phyloP scores from a whole-genome alignment of 2,329 filamentous ascomycete species.

The Exophiala mesophila region DNA sequence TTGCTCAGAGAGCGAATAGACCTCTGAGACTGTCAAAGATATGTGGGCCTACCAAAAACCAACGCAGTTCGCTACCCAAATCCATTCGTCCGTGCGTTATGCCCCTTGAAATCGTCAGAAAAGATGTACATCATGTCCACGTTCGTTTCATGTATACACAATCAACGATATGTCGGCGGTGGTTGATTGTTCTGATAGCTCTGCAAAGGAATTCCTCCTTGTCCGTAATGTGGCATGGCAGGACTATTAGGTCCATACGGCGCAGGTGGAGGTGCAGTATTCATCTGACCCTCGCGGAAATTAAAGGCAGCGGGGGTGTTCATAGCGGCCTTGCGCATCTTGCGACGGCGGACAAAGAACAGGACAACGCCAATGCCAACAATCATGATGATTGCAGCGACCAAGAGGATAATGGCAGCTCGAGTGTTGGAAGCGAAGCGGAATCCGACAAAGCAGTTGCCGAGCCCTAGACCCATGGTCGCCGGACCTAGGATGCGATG shows the following conservation, averaged over 20 bases:
- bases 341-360: slow-evolving; percentile 31
- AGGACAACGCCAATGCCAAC: slow-evolving; percentile 35
- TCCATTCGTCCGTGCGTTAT: too few relatives aligned
- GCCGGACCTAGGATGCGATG: slow-evolving; percentile 57
- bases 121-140: too few relatives aligned
- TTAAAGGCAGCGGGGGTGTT: slow-evolving; percentile 26
- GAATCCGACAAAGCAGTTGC: slow-evolving; percentile 58
- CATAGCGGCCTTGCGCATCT: slow-evolving; percentile 28
- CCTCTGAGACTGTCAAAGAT: too few relatives aligned
- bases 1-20: too few relatives aligned
- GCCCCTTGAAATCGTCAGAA: too few relatives aligned
- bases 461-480: slow-evolving; percentile 49
- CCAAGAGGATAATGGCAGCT: slow-evolving; percentile 46
- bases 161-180: slow-evolving; percentile 16
- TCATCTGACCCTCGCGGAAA: slow-evolving; percentile 23
- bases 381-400: slow-evolving; percentile 43
- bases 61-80: too few relatives aligned
- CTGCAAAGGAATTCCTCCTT: slow-evolving; percentile 18
- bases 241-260: slow-evolving; percentile 6
- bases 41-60: too few relatives aligned
- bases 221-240: slow-evolving; percentile 11
- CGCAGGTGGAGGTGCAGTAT: background rate
- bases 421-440: slow-evolving; percentile 48
- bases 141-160: too few relatives aligned
- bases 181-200: slow-evolving; percentile 15